Conservation (phyloP, 139 green algal species). For the Marvania coccoides region DNA sequence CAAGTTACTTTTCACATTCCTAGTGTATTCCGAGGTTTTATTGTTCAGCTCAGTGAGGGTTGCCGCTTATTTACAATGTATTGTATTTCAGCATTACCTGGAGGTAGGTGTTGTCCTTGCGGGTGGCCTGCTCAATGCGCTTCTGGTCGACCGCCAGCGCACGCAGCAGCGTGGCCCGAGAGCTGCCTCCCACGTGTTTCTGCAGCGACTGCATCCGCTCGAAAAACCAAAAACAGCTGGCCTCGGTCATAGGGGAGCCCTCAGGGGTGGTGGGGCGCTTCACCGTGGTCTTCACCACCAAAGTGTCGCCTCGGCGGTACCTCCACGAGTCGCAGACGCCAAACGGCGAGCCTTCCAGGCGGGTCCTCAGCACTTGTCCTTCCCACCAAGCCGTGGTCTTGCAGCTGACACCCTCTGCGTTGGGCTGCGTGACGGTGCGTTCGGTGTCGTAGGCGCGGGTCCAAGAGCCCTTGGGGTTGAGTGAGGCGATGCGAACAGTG, state of each 20-base stretch:
- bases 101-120: constrained; percentile 17
- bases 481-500: constrained; percentile 17
- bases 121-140: constrained; percentile 18
- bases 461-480: constrained; percentile 33
- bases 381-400: constrained; percentile 10
- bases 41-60: too few species aligned
- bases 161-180: neutral
- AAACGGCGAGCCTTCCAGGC: constrained; percentile 22
- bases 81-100: neutral
- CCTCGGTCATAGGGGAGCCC: constrained; percentile 1
- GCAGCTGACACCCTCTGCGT: constrained; percentile 17
- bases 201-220: constrained; percentile 20
- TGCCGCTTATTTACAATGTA: neutral
- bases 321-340: constrained; percentile 14
- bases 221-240: constrained; percentile 22
- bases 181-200: constrained; percentile 2
- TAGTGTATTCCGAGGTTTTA: too few species aligned
- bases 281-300: constrained; percentile 24
- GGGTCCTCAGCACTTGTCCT: constrained; percentile 13
- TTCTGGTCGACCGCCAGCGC: constrained; percentile 16
- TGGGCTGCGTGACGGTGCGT: neutral
- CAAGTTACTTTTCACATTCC: too few species aligned
- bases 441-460: constrained; percentile 10
- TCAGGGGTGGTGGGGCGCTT: neutral
- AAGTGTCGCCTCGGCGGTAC: constrained; percentile 7